Conservation (phyloP, 768 basidiomycete species). For the Coprinopsis strossmayeri region DNA sequence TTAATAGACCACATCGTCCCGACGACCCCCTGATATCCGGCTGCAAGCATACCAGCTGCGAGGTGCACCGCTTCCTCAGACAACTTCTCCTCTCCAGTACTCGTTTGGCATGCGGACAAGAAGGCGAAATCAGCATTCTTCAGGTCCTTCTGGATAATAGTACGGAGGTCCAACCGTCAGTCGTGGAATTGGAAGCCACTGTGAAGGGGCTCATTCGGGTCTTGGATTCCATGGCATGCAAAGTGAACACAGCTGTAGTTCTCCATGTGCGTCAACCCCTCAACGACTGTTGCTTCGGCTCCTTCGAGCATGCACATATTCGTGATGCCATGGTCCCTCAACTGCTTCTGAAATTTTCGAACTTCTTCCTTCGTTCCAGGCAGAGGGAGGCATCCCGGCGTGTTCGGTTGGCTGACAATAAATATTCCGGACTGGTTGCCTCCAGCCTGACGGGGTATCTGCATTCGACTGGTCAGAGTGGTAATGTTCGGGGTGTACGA, state of each 20-base stretch:
- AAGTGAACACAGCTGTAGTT: constrained; percentile 3
- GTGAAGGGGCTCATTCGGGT: background rate
- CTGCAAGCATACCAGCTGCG: constrained; percentile 5
- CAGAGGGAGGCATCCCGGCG: constrained; percentile 10
- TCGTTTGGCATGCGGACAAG: constrained; percentile 5
- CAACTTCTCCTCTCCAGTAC: constrained; percentile 2
- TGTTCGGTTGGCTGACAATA: constrained; percentile 11
- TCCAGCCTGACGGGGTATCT: background rate
- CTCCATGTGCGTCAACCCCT: background rate
- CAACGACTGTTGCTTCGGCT: background rate
- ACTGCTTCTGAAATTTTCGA: background rate
- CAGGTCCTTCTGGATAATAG: constrained; percentile 1
- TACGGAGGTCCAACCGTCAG: background rate
- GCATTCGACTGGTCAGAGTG: background rate
- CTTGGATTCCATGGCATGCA: constrained; percentile 1
- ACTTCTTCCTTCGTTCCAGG: constrained; percentile 11
- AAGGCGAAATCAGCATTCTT: constrained; percentile 4
- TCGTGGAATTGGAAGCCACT: constrained; percentile 2
- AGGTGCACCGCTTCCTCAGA: constrained; percentile 5
- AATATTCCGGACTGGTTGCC: constrained; percentile 5
- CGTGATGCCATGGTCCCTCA: background rate
- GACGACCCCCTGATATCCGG: constrained; percentile 2
- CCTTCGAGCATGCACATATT: constrained; percentile 1
- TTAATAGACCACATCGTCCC: constrained; percentile 7
- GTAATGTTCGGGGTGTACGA: constrained; percentile 3